Percentiles rank a stretch among this genome's conserved stretches.
These are phyloP conservation scores for Metarhizium humberi DNA, from an alignment of 2,329 filamentous ascomycete genomes.

Conservation along the genomic window DNA sequence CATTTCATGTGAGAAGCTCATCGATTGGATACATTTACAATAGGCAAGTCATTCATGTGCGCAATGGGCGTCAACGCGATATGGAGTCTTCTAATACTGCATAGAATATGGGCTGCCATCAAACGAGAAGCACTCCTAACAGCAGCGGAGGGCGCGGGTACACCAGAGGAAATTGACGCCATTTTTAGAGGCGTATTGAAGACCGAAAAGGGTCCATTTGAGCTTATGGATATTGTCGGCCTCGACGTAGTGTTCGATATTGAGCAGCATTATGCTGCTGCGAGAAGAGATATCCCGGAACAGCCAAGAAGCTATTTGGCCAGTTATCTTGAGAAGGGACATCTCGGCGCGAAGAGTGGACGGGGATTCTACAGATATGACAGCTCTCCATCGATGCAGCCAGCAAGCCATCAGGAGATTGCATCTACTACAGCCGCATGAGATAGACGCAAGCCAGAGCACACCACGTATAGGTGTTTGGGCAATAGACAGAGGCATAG, in stretches of 20 bases:
- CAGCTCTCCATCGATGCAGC: not conserved
- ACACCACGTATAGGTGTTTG: not conserved
- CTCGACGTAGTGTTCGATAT: conserved; percentile 22
- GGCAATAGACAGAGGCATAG: not conserved
- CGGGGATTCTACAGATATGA: conserved; percentile 16
- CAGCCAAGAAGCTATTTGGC: conserved; percentile 17
- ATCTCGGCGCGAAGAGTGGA: conserved; percentile 20
- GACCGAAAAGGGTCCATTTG: conserved; percentile 20
- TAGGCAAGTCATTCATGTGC: conserved; percentile 9
- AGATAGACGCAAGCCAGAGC: not conserved
- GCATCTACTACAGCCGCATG: not conserved
- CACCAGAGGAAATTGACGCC: conserved; percentile 20
- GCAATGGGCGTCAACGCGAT: not conserved
- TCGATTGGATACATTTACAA: conserved; percentile 25
- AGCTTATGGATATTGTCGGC: conserved; percentile 22
- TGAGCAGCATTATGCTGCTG: conserved; percentile 21
- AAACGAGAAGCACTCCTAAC: conserved; percentile 21
- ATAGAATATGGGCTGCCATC: conserved; percentile 23
- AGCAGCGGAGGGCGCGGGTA: conserved; percentile 19
- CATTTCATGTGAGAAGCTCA: conserved; percentile 18
- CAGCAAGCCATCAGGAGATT: not conserved
- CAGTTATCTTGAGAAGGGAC: conserved; percentile 12
- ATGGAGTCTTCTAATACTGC: not conserved
- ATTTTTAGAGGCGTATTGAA: conserved; percentile 21
- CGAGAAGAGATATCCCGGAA: conserved; percentile 12